Evolutionary conservation across 2,329 filamentous ascomycete genomes (phyloP).

Genomic region (Aureobasidium sp.): DNA sequence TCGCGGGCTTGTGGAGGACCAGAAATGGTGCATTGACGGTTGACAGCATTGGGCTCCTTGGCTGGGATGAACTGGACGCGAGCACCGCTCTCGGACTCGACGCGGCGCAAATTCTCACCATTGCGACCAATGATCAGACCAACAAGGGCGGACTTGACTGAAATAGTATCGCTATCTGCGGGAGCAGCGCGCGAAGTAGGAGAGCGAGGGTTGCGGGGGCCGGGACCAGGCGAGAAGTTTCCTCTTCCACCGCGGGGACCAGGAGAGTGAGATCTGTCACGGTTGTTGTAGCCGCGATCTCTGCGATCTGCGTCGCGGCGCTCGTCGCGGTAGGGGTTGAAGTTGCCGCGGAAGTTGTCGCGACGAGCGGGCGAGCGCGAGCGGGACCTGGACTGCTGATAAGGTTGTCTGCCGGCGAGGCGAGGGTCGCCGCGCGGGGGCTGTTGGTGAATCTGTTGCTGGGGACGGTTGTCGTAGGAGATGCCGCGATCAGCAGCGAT

Average conservation of each 20-base stretch:
- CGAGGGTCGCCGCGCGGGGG: slow-evolving; percentile 38
- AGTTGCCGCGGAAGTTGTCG: slow-evolving; percentile 65
- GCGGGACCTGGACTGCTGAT: slow-evolving; percentile 55
- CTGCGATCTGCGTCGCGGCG: slow-evolving; percentile 61
- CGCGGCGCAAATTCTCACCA: slow-evolving; percentile 79
- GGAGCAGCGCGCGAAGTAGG: slow-evolving; percentile 46
- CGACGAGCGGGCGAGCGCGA: slow-evolving; percentile 67
- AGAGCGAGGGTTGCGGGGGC: slow-evolving; percentile 11
- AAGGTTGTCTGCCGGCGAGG: slow-evolving; percentile 46
- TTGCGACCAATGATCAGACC: slow-evolving; percentile 86
- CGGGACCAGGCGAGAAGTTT: slow-evolving; percentile 25
- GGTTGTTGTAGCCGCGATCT: slow-evolving; percentile 50
- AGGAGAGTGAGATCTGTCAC: slow-evolving; percentile 69
- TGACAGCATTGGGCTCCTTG: slow-evolving; percentile 61
- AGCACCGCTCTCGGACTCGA: slow-evolving; percentile 75
- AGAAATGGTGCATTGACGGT: slow-evolving; percentile 79
- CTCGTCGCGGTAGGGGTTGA: slow-evolving; percentile 80
- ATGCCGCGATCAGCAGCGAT: slow-evolving; percentile 75
- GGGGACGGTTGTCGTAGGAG: slow-evolving; percentile 28
- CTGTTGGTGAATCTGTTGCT: slow-evolving; percentile 21
- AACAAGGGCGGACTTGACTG: slow-evolving; percentile 79
- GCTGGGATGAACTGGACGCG: slow-evolving; percentile 83
- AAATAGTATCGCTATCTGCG: slow-evolving; percentile 72
- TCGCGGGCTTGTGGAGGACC: slow-evolving; percentile 64
- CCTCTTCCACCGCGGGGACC: slow-evolving; percentile 41